Evolutionary conservation across 2,329 filamentous ascomycete genomes (phyloP), one percentile per base, ranked within the genome.

Genomic region (Botrytis byssoidea): DNA sequence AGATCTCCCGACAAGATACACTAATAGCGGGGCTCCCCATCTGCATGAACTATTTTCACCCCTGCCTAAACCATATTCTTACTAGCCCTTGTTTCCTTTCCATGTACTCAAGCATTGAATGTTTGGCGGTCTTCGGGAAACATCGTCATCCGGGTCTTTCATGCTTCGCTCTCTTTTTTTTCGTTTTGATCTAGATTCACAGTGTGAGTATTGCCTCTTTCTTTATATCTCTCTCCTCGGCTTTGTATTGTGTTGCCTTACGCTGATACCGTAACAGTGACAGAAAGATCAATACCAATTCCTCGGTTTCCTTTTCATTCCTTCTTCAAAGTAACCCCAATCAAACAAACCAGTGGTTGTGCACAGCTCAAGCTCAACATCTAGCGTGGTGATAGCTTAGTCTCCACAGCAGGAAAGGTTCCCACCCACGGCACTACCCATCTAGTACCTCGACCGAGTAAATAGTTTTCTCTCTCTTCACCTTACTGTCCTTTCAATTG

Each of bases 1-100:
- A 65, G 61, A 65, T 65, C 59, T 37, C 35, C 22, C 20, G 35
- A 37, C 59, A 25, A n/a, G 22, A 61, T 37, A n/a, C 40, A 46
- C 61, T 46, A 65, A 44, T 65, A 18, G 61, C 61, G 61, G 61
- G 61, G n/a, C 42, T 20, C n/a, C 29, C 61, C 61, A 65, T 42
- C 40, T 42, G 61, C 61, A 65, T 64, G 40, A 64, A 29, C 61
- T 44, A 44, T 14, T 61, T 35, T 7, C n/a, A 65, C 61, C 61
- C 61, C 40, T 65, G 40, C 40, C 44, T 46, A 65, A 65, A 22
- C 40, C 61, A 22, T 25, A 46, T 65, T 32, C 61, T 44, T 12
- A 22, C 61, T 46, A 65, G 61, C 16, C 10, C 61, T 65, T 46
- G 40, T 46, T 65, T 65, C 40, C 61, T 32, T 57, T 3, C 60